Evolutionary conservation across 768 basidiomycete genomes (phyloP).

Genomic region (Tephrocybe sp.): DNA sequence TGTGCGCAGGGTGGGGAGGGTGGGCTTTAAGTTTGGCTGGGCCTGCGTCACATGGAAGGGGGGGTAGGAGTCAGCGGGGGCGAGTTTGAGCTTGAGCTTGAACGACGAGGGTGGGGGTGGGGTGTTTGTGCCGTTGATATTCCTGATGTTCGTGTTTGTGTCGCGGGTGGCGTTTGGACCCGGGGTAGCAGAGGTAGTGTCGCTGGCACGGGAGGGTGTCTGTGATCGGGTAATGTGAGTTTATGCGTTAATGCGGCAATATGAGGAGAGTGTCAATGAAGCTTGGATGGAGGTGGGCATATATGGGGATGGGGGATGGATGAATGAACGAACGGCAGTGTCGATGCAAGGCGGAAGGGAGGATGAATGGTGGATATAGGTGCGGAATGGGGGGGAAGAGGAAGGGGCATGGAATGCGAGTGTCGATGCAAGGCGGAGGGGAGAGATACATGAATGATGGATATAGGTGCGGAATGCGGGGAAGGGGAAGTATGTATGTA

Average conservation of each 20-base stretch:
- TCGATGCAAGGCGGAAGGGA: too few relatives aligned
- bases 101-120: slow-evolving; percentile 12
- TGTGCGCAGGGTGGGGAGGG: slow-evolving; percentile 1
- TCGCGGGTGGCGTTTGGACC: background rate
- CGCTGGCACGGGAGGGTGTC: background rate
- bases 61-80: slow-evolving; percentile 5
- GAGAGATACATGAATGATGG: too few relatives aligned
- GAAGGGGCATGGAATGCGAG: too few relatives aligned
- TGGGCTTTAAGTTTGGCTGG: too few relatives aligned
- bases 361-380: too few relatives aligned
- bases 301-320: background rate
- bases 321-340: too few relatives aligned
- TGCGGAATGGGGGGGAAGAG: too few relatives aligned
- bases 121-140: background rate
- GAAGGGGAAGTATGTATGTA: background rate
- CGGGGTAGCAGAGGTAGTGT: background rate
- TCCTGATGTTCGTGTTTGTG: too few relatives aligned
- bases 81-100: slow-evolving; percentile 6
- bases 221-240: background rate
- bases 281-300: background rate
- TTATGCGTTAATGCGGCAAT: too few relatives aligned
- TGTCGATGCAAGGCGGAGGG: too few relatives aligned
- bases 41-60: too few relatives aligned
- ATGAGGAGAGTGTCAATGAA: too few relatives aligned
- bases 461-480: background rate